phyloP scores from a whole-genome alignment of 345 rosid genomes.

The Ricinus communis region DNA sequence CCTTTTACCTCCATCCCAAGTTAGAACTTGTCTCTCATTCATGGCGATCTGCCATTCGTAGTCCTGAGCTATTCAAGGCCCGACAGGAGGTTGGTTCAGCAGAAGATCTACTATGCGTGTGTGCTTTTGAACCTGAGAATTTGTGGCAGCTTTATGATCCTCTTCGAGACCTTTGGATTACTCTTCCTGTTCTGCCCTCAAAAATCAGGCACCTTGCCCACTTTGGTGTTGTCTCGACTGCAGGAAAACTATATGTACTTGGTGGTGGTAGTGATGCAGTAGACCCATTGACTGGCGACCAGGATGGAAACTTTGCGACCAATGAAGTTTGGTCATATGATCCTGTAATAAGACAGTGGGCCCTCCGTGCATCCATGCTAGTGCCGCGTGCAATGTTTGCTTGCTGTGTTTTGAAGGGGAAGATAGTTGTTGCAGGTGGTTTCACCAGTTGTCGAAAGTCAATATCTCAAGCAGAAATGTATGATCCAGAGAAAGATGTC shows the following conservation, averaged over 20 bases:
- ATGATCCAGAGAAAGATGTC: slow-evolving; percentile 73
- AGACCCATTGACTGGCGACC: slow-evolving; percentile 88
- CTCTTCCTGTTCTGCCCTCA: slow-evolving; percentile 87
- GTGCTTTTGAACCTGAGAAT: slow-evolving; percentile 92
- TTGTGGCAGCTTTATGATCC: slow-evolving; percentile 95
- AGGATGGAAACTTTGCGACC: slow-evolving; percentile 88
- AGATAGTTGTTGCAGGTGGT: slow-evolving; percentile 89
- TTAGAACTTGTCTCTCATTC: slow-evolving; percentile 94
- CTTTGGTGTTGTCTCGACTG: slow-evolving; percentile 69
- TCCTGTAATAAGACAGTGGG: slow-evolving; percentile 70
- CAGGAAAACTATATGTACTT: slow-evolving; percentile 74
- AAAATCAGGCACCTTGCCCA: slow-evolving; percentile 80
- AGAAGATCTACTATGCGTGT: slow-evolving; percentile 75
- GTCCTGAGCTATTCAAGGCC: slow-evolving; percentile 71
- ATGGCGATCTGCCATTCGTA: slow-evolving; percentile 75
- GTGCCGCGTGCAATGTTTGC: slow-evolving; percentile 98
- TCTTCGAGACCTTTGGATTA: slow-evolving; percentile 73
- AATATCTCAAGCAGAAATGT: slow-evolving; percentile 88
- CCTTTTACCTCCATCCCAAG: slow-evolving; percentile 65
- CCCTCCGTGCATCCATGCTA: slow-evolving; percentile 66
- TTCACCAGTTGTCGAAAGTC: slow-evolving; percentile 88
- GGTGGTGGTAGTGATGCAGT: slow-evolving; percentile 99
- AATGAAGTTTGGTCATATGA: slow-evolving; percentile 95
- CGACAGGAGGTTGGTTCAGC: slow-evolving; percentile 68
- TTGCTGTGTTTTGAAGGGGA: slow-evolving; percentile 78